phyloP scores from a whole-genome alignment of 495 filamentous ascomycete genomes.

The Penicillium goetzii region DNA sequence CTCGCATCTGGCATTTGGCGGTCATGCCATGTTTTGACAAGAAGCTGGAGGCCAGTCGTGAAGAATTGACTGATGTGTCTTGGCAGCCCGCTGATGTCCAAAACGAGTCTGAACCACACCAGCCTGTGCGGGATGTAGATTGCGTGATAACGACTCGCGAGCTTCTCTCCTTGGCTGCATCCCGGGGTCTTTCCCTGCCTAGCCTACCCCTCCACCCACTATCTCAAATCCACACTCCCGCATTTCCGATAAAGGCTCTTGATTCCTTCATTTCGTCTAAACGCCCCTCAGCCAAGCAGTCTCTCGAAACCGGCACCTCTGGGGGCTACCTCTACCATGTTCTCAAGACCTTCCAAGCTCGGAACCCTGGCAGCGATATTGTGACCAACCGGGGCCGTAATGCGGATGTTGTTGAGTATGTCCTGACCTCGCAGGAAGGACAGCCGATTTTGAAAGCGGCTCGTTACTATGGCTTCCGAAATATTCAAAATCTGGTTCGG shows the following conservation, averaged over 20 bases:
- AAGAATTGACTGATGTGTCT: slow-evolving; percentile 81
- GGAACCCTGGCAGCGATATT: slow-evolving; percentile 68
- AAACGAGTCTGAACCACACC: slow-evolving; percentile 36
- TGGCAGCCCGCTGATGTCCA: slow-evolving; percentile 54
- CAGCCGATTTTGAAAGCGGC: slow-evolving; percentile 75
- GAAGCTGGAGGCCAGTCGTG: slow-evolving; percentile 92
- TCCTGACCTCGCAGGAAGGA: slow-evolving; percentile 56
- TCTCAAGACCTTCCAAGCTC: slow-evolving; percentile 68
- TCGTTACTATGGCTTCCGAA: slow-evolving; percentile 94
- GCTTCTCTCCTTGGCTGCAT: slow-evolving; percentile 82
- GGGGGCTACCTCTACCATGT: slow-evolving; percentile 89
- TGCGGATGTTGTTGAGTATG: slow-evolving; percentile 84
- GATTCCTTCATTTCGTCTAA: slow-evolving; percentile 68
- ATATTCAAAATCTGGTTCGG: slow-evolving; percentile 95
- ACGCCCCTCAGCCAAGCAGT: slow-evolving; percentile 29
- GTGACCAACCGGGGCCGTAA: slow-evolving; percentile 78
- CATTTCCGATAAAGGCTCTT: slow-evolving; percentile 73
- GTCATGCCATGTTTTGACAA: slow-evolving; percentile 99
- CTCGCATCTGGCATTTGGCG: slow-evolving; percentile 88
- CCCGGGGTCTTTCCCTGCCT: slow-evolving; percentile 73
- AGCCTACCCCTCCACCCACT: slow-evolving; percentile 62
- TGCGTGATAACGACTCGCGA: slow-evolving; percentile 97
- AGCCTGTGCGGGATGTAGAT: slow-evolving; percentile 83
- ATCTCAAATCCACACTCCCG: slow-evolving; percentile 31
- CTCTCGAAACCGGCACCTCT: slow-evolving; percentile 67